Base-by-base conservation (phyloP, 2,329 filamentous ascomycete genomes). In the Fusarium sp. region DNA sequence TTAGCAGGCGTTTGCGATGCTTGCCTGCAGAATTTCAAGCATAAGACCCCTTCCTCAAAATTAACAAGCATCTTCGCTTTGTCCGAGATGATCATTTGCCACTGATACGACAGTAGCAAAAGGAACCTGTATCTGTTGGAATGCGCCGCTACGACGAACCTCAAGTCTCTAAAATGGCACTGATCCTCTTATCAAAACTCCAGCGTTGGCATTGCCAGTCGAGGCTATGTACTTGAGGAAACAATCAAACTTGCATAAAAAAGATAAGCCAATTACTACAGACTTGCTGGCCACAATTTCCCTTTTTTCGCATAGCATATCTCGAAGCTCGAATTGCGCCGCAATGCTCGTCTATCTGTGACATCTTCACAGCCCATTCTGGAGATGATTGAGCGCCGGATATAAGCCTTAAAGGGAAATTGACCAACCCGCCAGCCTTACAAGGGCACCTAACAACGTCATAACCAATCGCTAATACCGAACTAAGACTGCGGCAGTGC, bases 361-460 rank as follows among this genome's bases (percentile, higher is more conserved):
- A 25, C 38, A 57, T 44, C n/a, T 58, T 58, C 30, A 49, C 40
- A 60, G 30, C 37, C 47, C 35, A 52, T 11, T n/a, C 28, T 40
- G 35, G 28, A 42, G 28, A 21, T 54, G 35, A 18, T 33, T 4
- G 21, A 23, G 35, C 58, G 5, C 32, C 16, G 37, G 33, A 28
- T 28, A 42, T 28, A 33, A 52, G 30, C 64, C 37, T 28, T 25
- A 47, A 49, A 21, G 30, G 30, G 44, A 21, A 38, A 59, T 35
- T 32, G 35, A 67, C 46, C 46, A 60, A 43, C 54, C 63, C 61
- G 58, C 46, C 57, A 64, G 58, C 58, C 67, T 64, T 69, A 47
- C 58, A 37, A 53, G 40, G 58, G 59, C 44, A 19, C 49, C 49
- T 33, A 9, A 13, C 13, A 23, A 46, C 65, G 67, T 69, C 65